phyloP scores from a whole-genome alignment of 1,284 basidiomycete species.

The Tranzscheliella williamsii region DNA sequence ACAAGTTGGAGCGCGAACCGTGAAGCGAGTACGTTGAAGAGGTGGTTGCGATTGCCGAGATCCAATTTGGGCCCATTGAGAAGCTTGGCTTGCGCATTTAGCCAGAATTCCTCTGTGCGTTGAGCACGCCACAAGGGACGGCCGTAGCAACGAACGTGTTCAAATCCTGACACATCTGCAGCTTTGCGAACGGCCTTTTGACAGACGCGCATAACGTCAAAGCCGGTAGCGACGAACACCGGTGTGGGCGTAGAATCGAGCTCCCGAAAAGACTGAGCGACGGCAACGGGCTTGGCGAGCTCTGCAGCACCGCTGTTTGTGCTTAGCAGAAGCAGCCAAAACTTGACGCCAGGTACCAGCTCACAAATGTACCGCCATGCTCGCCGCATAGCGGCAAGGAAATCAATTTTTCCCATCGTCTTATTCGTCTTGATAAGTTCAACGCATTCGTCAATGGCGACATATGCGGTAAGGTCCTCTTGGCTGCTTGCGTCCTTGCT shows the following conservation, averaged over 20 bases:
- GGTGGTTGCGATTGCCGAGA: background rate
- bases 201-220: slow-evolving; percentile 3
- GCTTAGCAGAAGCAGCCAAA: slow-evolving; percentile 15
- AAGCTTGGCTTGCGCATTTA: background rate
- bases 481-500: background rate
- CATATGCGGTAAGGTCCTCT: background rate
- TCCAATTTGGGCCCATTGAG: background rate
- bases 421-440: background rate
- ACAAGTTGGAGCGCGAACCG: slow-evolving; percentile 2
- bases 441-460: slow-evolving; percentile 18
- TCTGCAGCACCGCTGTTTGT: slow-evolving; percentile 12
- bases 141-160: slow-evolving; percentile 8
- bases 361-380: slow-evolving; percentile 6
- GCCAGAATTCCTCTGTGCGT: background rate
- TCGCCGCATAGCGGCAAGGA: slow-evolving; percentile 5
- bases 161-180: background rate
- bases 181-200: background rate
- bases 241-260: background rate
- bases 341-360: background rate
- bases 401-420: background rate
- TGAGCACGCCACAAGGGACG: slow-evolving; percentile 11
- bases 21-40: slow-evolving; percentile 7
- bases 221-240: slow-evolving; percentile 4
- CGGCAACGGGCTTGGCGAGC: background rate
- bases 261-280: background rate